These are phyloP conservation scores for Rhodotorula mucilaginosa DNA, from an alignment of 1,284 basidiomycete genomes.

Conservation along the genomic window DNA sequence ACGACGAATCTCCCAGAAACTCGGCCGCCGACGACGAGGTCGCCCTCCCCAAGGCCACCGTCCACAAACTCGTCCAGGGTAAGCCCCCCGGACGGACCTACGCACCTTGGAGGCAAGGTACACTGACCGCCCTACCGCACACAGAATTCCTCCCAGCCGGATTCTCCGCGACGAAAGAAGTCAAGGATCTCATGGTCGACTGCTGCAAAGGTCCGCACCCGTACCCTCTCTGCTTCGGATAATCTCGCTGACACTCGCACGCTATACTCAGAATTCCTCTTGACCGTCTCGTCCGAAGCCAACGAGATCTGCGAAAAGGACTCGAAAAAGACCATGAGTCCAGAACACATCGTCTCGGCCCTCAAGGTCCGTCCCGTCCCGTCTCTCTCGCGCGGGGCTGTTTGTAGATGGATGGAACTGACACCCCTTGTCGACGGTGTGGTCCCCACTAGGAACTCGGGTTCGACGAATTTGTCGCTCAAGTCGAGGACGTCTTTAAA, in stretches of 20 bases:
- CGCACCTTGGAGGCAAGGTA: no score
- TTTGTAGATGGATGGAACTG: no score
- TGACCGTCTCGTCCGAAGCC: constrained; percentile 93
- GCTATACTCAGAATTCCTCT: constrained; percentile 78
- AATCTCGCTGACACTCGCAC: neutral
- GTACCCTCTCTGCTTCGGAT: neutral
- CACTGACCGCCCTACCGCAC: neutral
- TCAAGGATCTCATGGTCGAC: constrained; percentile 92
- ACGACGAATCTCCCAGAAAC: constrained; percentile 53
- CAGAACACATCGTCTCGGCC: constrained; percentile 92
- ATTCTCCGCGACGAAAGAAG: constrained; percentile 90
- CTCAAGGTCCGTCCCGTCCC: constrained; percentile 64
- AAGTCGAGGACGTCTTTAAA: constrained; percentile 86
- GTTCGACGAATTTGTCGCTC: constrained; percentile 80
- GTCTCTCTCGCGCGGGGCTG: neutral
- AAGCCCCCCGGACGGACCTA: no score
- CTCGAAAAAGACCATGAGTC: constrained; percentile 98
- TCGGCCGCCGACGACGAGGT: constrained; percentile 85
- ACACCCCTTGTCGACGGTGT: no score
- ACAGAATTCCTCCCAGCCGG: constrained; percentile 87
- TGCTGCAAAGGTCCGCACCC: constrained; percentile 86
- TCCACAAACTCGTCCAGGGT: constrained; percentile 95
- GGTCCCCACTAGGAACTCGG: constrained; percentile 61
- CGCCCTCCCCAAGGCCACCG: constrained; percentile 92
- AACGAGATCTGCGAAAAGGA: constrained; percentile 98